Conservation (phyloP, 768 basidiomycete species). For the Lentinula edodes region DNA sequence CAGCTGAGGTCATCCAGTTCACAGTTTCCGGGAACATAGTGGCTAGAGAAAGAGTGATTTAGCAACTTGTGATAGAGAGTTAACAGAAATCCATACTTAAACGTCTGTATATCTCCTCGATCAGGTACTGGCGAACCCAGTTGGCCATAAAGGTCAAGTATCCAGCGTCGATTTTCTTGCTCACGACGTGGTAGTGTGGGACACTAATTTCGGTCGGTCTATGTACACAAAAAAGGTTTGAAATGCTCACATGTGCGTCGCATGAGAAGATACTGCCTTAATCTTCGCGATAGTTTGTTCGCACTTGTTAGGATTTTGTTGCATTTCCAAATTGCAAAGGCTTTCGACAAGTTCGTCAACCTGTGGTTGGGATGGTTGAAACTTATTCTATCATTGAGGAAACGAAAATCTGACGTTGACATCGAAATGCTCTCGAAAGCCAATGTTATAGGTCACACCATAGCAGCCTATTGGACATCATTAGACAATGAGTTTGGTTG, state of each 20-base stretch:
- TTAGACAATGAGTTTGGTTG: background rate
- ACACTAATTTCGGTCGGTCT: conserved; percentile 27
- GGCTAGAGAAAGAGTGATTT: conserved; percentile 21
- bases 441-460: conserved; percentile 52
- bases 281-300: conserved; percentile 34
- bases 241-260: conserved; percentile 53
- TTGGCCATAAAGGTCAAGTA: conserved; percentile 27
- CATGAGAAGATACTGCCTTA: conserved; percentile 27
- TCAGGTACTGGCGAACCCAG: conserved; percentile 42
- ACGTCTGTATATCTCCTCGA: conserved; percentile 61
- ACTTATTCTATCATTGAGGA: background rate
- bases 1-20: conserved; percentile 51
- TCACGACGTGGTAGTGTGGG: conserved; percentile 53
- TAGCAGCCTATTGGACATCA: conserved; percentile 42
- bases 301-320: conserved; percentile 27
- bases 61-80: background rate
- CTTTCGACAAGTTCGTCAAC: conserved; percentile 41
- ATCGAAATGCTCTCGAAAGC: conserved; percentile 59
- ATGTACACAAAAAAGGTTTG: background rate
- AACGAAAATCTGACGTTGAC: conserved; percentile 25
- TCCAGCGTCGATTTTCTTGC: conserved; percentile 28
- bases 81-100: conserved; percentile 31
- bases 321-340: conserved; percentile 45
- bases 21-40: conserved; percentile 61
- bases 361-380: conserved; percentile 13